These are phyloP conservation scores for Corymbia citriodora DNA, from an alignment of 441 rosid species.

Conservation along the genomic window DNA sequence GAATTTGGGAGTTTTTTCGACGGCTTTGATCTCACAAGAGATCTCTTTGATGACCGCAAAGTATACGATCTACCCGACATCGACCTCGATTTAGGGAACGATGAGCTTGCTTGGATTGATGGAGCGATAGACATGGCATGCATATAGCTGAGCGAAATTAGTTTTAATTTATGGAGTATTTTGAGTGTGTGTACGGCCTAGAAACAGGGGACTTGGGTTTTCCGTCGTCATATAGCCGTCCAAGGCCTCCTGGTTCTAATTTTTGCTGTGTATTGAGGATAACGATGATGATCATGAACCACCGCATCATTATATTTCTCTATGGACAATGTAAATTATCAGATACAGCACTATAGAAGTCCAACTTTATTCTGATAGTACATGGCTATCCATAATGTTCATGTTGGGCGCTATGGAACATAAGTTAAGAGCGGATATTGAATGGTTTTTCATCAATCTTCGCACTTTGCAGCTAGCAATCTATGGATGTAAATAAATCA, in stretches of 20 bases:
- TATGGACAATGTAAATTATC: not conserved
- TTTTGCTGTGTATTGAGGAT: not conserved
- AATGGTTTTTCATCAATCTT: not conserved
- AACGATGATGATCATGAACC: not conserved
- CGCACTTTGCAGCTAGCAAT: not conserved
- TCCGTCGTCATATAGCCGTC: not conserved
- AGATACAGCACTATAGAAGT: not conserved
- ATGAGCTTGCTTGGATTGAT: slow-evolving; percentile 28
- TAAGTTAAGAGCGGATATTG: not conserved
- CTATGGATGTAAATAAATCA: not conserved
- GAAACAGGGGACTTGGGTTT: slow-evolving; percentile 2
- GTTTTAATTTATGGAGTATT: not conserved
- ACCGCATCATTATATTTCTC: not conserved
- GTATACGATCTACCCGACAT: slow-evolving; percentile 16
- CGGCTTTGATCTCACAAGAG: not conserved
- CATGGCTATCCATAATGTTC: not conserved
- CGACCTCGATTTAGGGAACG: slow-evolving; percentile 7
- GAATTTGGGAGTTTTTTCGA: slow-evolving; percentile 4
- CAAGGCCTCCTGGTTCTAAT: slow-evolving; percentile 10
- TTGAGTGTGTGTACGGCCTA: not conserved
- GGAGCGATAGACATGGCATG: slow-evolving; percentile 13
- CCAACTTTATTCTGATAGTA: not conserved
- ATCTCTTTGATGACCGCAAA: not conserved
- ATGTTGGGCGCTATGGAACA: not conserved
- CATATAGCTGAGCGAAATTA: not conserved